Evolutionary conservation across 768 basidiomycete genomes (phyloP).

Genomic region (Hebeloma cylindrosporum): DNA sequence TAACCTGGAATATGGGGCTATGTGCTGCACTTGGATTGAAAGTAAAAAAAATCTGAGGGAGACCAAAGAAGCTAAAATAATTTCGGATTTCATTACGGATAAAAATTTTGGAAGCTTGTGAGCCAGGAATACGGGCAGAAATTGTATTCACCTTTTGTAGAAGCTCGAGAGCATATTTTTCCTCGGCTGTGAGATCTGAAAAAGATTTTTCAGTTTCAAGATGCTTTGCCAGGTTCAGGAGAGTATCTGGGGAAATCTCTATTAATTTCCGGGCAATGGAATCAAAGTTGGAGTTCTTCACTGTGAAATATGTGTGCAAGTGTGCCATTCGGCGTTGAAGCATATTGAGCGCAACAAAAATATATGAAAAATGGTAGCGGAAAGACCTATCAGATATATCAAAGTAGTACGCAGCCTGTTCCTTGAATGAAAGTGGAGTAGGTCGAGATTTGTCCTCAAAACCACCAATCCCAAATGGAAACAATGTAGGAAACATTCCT

Average conservation of each 20-base stretch:
- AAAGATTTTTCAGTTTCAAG: slow-evolving; percentile 20
- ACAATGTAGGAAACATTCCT: slow-evolving; percentile 41
- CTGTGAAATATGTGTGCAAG: slow-evolving; percentile 32
- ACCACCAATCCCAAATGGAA: slow-evolving; percentile 44
- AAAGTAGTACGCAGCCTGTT: slow-evolving; percentile 35
- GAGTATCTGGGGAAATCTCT: slow-evolving; percentile 20
- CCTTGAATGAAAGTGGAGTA: slow-evolving; percentile 25
- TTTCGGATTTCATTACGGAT: slow-evolving; percentile 42
- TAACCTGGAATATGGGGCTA: slow-evolving; percentile 13
- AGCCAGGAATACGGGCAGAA: slow-evolving; percentile 27
- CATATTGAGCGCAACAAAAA: slow-evolving; percentile 42
- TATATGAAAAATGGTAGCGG: slow-evolving; percentile 40
- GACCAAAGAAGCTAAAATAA: too few relatives aligned
- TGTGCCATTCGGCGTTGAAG: slow-evolving; percentile 33
- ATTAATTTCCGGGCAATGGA: slow-evolving; percentile 25
- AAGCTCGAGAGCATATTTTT: slow-evolving; percentile 25
- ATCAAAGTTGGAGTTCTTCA: slow-evolving; percentile 25
- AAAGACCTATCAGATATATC: slow-evolving; percentile 31
- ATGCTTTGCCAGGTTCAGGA: slow-evolving; percentile 13
- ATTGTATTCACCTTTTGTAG: slow-evolving; percentile 21
- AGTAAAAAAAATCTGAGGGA: too few relatives aligned
- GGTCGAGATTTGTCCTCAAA: slow-evolving; percentile 32
- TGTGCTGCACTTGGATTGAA: slow-evolving; percentile 5
- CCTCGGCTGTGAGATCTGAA: slow-evolving; percentile 25
- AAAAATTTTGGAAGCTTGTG: slow-evolving; percentile 22